phyloP scores from a whole-genome alignment of 345 rosid species.

The Cardamine chenopodiifolia region DNA sequence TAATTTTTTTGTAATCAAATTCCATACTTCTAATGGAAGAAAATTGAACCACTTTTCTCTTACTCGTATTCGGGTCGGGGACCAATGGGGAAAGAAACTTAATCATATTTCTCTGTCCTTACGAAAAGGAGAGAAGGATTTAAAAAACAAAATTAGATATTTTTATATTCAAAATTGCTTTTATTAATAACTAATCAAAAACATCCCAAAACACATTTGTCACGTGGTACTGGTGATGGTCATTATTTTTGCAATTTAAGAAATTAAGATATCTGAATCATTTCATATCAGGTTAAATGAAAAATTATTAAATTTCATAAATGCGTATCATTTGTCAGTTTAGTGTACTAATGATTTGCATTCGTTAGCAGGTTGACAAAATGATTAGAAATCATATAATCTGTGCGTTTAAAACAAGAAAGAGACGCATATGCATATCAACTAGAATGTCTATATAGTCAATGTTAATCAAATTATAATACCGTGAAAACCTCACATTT shows the following conservation, averaged over 20 bases:
- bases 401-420: constrained; percentile 35
- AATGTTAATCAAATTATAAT: neutral
- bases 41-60: constrained; percentile 30
- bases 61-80: constrained; percentile 24
- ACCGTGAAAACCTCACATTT: neutral
- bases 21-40: constrained; percentile 41
- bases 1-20: neutral
- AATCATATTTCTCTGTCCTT: constrained; percentile 33
- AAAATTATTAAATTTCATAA: neutral
- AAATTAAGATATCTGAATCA: neutral
- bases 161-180: neutral
- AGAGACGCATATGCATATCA: constrained; percentile 24
- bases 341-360: constrained; percentile 16
- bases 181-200: neutral
- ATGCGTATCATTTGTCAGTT: constrained; percentile 22
- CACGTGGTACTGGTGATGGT: constrained; percentile 2
- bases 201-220: constrained; percentile 7
- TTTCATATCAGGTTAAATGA: constrained; percentile 2
- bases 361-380: constrained; percentile 12
- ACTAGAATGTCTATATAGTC: neutral
- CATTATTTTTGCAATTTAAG: neutral
- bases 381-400: constrained; percentile 13
- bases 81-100: constrained; percentile 32
- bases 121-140: neutral
- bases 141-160: neutral